Base-by-base conservation (phyloP, 345 rosid species). In the Hibiscus trionum region DNA sequence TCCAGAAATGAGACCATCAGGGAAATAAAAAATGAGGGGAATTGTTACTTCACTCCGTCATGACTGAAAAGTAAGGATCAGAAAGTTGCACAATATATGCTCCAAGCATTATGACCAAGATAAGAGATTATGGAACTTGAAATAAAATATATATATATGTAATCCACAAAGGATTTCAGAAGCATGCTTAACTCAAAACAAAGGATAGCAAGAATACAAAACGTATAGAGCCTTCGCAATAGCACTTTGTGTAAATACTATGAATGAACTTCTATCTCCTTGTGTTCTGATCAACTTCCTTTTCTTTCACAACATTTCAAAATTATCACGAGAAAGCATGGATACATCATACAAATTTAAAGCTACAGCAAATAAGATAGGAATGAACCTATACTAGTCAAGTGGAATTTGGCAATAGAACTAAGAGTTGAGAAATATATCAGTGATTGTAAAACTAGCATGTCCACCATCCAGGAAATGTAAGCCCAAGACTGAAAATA, bases 221-320 rank as follows among this genome's bases (percentile, higher is more conserved):
- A 27, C 0, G 1, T 5, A 60, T 6, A 29, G 37, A 60, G 39
- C 64, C 64, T 49, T 62, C 2, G 14, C 14, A 72, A 68, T 15
- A 50, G 50, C 42, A 17, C 46, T 7, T 33, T 52, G 61, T 21
- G 46, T 46, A 76, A 65, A 19, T 55, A 55, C 21, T 55, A 19
- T 55, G 59, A 55, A 60, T 17, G 65, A 61, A 29, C 65, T 33
- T 62, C 46, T 62, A 62, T 62, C 10, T 62, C 66, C 66, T 27
- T 27, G 31, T 27, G 31, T 27, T 33, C 24, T 61, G 39, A 31
- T 27, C 14, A 12, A 29, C 31, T 60, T 60, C 37, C n/a, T 42
- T 46, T 10, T 46, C 50, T 46, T 46, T 11, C 50, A 46, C 10
- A 10, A 7, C 4, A 53, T 53, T 53, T 53, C 58, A 53, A 5